Evolutionary conservation across 1,139 yeast species (phyloP).

Genomic region (Hansenula sp.): DNA sequence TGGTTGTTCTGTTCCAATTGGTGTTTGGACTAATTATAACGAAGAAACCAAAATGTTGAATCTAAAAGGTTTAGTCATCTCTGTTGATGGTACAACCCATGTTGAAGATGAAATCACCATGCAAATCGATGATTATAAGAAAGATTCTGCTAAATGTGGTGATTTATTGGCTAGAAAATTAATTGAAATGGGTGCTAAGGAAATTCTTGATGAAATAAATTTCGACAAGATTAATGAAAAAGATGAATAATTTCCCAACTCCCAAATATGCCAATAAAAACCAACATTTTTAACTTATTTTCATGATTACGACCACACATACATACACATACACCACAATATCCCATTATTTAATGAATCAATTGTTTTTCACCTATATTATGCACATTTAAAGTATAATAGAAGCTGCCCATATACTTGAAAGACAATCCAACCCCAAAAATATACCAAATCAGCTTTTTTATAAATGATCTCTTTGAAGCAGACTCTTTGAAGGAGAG

Average conservation of each 20-base stretch:
- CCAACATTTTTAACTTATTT: background rate
- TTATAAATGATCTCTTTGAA: too few relatives aligned
- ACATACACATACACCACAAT: too few relatives aligned
- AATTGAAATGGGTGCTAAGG: slow-evolving; percentile 75
- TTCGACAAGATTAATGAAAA: slow-evolving; percentile 50
- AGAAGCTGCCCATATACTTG: too few relatives aligned
- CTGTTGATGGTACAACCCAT: slow-evolving; percentile 72
- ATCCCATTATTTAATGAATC: too few relatives aligned
- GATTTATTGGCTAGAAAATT: slow-evolving; percentile 62
- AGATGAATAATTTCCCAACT: slow-evolving; percentile 17
- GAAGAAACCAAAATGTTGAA: slow-evolving; percentile 37
- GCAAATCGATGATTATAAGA: slow-evolving; percentile 28
- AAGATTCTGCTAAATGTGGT: slow-evolving; percentile 75
- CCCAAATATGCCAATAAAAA: background rate
- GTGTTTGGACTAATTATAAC: slow-evolving; percentile 66
- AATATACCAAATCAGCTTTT: too few relatives aligned
- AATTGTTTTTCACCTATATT: too few relatives aligned
- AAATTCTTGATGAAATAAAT: slow-evolving; percentile 76
- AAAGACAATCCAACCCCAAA: too few relatives aligned
- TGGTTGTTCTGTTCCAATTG: slow-evolving; percentile 97
- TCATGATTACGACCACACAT: too few relatives aligned
- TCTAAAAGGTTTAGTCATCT: slow-evolving; percentile 73
- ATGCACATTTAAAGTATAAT: too few relatives aligned
- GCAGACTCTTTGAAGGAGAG: too few relatives aligned
- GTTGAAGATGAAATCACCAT: slow-evolving; percentile 44